Evolutionary conservation across 768 basidiomycete genomes (phyloP).

Genomic region (Suillus cothurnatus): DNA sequence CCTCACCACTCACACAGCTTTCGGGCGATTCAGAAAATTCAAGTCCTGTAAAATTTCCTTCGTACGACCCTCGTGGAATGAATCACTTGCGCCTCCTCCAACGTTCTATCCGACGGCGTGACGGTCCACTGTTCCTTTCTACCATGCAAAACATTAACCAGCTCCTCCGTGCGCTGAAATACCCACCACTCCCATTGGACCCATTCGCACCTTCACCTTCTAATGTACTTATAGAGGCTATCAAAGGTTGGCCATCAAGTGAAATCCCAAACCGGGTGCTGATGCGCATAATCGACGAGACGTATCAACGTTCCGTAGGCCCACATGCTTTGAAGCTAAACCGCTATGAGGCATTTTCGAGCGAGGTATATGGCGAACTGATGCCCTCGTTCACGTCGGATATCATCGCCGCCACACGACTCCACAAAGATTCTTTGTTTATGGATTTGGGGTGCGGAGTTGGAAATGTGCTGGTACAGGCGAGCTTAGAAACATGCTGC

Average conservation of each 20-base stretch:
- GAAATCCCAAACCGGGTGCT: conserved; percentile 68
- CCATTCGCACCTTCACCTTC: conserved; percentile 44
- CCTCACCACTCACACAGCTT: conserved; percentile 29
- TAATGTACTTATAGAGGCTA: conserved; percentile 51
- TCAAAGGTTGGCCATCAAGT: conserved; percentile 50
- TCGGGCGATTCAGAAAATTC: conserved; percentile 35
- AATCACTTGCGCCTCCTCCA: conserved; percentile 62
- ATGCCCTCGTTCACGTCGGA: conserved; percentile 72
- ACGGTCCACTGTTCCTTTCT: conserved; percentile 72
- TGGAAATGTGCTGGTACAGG: conserved; percentile 82
- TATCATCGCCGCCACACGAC: conserved; percentile 50
- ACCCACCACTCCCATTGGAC: conserved; percentile 57
- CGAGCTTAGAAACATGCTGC: conserved; percentile 79
- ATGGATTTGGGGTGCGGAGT: conserved; percentile 88
- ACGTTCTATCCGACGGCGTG: conserved; percentile 65
- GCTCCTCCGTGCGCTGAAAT: conserved; percentile 65
- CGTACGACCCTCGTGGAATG: conserved; percentile 25
- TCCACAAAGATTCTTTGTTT: conserved; percentile 63
- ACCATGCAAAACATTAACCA: conserved; percentile 65
- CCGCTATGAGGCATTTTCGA: conserved; percentile 82
- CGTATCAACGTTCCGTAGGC: conserved; percentile 91
- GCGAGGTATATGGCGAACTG: conserved; percentile 88
- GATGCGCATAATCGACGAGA: conserved; percentile 83
- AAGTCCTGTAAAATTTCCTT: conserved; percentile 34
- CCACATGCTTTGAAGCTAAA: conserved; percentile 82